These are phyloP conservation scores for Pichia cabralensis DNA, from an alignment of 805 yeast species.

Conservation along the genomic window DNA sequence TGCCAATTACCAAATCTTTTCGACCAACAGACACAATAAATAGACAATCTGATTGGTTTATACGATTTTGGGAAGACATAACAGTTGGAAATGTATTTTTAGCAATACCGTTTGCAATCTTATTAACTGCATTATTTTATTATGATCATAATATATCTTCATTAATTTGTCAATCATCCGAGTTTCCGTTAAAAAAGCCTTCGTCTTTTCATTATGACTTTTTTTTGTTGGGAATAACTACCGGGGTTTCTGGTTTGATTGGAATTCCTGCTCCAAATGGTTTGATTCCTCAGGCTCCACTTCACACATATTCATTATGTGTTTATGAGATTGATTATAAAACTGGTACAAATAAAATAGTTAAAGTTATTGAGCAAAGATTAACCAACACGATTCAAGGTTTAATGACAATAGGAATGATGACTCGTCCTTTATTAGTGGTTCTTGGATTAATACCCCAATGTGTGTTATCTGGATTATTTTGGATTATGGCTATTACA, in stretches of 20 bases:
- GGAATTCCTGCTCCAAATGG: slow-evolving; percentile 98
- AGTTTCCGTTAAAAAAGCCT: slow-evolving; percentile 76
- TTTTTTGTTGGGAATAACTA: slow-evolving; percentile 70
- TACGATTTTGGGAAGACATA: slow-evolving; percentile 61
- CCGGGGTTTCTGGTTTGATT: slow-evolving; percentile 76
- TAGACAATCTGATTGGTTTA: slow-evolving; percentile 62
- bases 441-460: slow-evolving; percentile 85
- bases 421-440: slow-evolving; percentile 77
- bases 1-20: slow-evolving; percentile 67
- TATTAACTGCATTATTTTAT: slow-evolving; percentile 76
- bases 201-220: slow-evolving; percentile 92
- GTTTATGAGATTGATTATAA: slow-evolving; percentile 35
- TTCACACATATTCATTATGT: slow-evolving; percentile 74
- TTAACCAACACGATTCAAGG: slow-evolving; percentile 83
- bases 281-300: slow-evolving; percentile 91
- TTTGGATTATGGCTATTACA: slow-evolving; percentile 85
- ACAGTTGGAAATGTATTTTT: slow-evolving; percentile 69
- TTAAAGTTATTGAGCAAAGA: slow-evolving; percentile 79
- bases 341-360: slow-evolving; percentile 25
- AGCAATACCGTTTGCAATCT: slow-evolving; percentile 87
- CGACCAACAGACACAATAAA: slow-evolving; percentile 48
- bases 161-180: slow-evolving; percentile 78
- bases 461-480: slow-evolving; percentile 84
- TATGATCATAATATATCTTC: slow-evolving; percentile 95
- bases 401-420: slow-evolving; percentile 68